Evolutionary conservation across 352 stramenopile genomes (phyloP).

Genomic region (Aphanomyces astaci): DNA sequence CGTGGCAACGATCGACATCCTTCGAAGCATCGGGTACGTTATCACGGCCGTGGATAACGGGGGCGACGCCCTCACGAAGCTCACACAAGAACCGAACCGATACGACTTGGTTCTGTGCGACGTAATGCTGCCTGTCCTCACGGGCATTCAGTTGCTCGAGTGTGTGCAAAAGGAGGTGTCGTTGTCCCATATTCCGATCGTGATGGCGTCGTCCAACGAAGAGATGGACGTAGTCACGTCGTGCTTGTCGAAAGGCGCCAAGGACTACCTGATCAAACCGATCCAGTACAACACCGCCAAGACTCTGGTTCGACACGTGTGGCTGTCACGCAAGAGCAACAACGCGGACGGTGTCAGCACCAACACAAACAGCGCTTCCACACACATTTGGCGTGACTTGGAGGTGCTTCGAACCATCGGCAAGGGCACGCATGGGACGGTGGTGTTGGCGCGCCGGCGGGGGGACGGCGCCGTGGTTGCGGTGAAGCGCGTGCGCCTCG

Average conservation of each 20-base stretch:
- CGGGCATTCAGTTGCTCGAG: constrained; percentile 79
- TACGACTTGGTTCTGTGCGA: constrained; percentile 86
- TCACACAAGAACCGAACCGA: constrained; percentile 60
- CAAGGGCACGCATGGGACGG: constrained; percentile 78
- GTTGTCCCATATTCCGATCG: constrained; percentile 78
- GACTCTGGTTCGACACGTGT: constrained; percentile 83
- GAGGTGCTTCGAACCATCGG: constrained; percentile 82
- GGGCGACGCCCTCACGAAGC: constrained; percentile 57
- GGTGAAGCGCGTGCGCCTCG: constrained; percentile 76
- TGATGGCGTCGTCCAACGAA: constrained; percentile 87
- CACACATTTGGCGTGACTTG: constrained; percentile 77
- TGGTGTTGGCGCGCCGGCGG: constrained; percentile 67
- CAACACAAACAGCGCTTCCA: constrained; percentile 17
- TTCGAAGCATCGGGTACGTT: constrained; percentile 78
- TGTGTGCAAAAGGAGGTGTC: constrained; percentile 59
- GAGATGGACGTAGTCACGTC: constrained; percentile 87
- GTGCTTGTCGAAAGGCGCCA: constrained; percentile 81
- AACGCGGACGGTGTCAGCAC: not conserved
- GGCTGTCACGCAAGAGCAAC: constrained; percentile 34
- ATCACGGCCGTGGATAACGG: constrained; percentile 82
- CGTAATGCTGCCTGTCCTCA: constrained; percentile 86
- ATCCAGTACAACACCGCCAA: constrained; percentile 86
- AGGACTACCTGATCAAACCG: constrained; percentile 87
- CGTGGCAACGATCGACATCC: constrained; percentile 84
- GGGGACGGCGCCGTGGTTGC: constrained; percentile 73